A percentile compares a stretch with the other conserved stretches of the same genome.
Evolutionary conservation across 2,329 filamentous ascomycete species (phyloP).

Genomic region (Penicillium crustosum): DNA sequence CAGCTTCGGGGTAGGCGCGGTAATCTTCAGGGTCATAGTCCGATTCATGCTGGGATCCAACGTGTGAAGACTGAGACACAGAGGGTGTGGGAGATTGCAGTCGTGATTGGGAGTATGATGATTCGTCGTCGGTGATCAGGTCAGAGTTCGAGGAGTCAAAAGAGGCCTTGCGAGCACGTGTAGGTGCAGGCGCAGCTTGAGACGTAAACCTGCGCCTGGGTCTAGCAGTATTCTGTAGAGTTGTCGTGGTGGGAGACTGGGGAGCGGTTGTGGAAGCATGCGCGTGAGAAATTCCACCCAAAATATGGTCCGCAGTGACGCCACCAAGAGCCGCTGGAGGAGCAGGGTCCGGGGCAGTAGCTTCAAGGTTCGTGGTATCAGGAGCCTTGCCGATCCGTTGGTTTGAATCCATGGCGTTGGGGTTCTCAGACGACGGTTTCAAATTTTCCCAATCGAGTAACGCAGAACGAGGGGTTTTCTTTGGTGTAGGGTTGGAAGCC

Average conservation of each 20-base stretch:
- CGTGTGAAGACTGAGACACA: conserved; percentile 25
- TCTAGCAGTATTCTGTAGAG: neutral
- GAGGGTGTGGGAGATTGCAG: conserved; percentile 17
- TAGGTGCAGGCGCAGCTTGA: neutral
- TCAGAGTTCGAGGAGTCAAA: conserved; percentile 4
- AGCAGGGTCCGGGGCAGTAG: neutral
- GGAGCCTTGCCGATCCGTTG: neutral
- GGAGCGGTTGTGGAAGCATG: neutral
- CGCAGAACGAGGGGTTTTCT: neutral
- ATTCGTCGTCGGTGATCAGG: conserved; percentile 2
- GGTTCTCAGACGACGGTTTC: neutral
- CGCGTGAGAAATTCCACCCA: neutral
- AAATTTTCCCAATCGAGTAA: neutral
- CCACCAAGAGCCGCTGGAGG: neutral
- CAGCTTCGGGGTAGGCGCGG: conserved; percentile 62
- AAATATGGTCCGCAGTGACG: neutral
- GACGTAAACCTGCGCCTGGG: neutral
- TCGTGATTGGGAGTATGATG: neutral
- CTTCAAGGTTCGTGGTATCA: neutral
- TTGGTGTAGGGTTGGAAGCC: neutral
- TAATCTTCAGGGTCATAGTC: conserved; percentile 54
- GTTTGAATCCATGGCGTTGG: neutral
- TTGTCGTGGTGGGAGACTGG: neutral
- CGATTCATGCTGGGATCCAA: conserved; percentile 39
- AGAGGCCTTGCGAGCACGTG: conserved; percentile 2